Base-by-base conservation (phyloP, 768 basidiomycete genomes). In the Multifurca ochricompacta region DNA sequence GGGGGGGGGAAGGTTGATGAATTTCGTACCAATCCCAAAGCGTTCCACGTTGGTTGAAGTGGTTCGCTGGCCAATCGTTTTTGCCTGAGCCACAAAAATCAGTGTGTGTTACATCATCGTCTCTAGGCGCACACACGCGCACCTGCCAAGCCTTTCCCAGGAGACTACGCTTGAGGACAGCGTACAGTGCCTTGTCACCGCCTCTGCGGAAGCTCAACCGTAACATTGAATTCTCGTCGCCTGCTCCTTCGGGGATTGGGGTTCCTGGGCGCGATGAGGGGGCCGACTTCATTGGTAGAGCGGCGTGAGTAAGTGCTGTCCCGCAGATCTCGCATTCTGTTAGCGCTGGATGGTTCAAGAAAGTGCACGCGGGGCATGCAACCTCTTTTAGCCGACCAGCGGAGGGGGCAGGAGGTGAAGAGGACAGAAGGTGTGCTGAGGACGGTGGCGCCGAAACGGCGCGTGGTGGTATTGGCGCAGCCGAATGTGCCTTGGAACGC, bases 191-290 rank as follows among this genome's bases (percentile, higher is more conserved):
- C 68, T 87, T 87, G 66, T 88, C 92, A 0, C 94, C 94, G 3
- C 94, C 92, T 66, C 83, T 89, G 39, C 95, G 77, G 67, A 99
- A 97, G 68, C 90, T 93, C 51, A 99, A 66, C 60, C 88, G 86
- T 44, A 96, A 78, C 53, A 84, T 73, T 28, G 73, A 65, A 21
- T 69, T 68, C 35, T 70, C 68, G 36, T 73, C 70, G 18, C 71
- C 69, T 34, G 68, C 65, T 27, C 67, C 66, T 34, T 41, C 56
- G 1, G 77, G 77, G 0, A 6, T 44, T 0, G 71, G 70, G 6
- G 87, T 82, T 7, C 72, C 66, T 2, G 85, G 79, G 23, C 86
- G 77, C 10, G 87, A 84, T 0, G 80, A 70, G 0, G 86, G 83
- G 3, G 79, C 83, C 5, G 84, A 87, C 59, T 77, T 80, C 30